Base-by-base conservation (phyloP, 2,329 filamentous ascomycete species). In the Huntiella moniliformis region DNA sequence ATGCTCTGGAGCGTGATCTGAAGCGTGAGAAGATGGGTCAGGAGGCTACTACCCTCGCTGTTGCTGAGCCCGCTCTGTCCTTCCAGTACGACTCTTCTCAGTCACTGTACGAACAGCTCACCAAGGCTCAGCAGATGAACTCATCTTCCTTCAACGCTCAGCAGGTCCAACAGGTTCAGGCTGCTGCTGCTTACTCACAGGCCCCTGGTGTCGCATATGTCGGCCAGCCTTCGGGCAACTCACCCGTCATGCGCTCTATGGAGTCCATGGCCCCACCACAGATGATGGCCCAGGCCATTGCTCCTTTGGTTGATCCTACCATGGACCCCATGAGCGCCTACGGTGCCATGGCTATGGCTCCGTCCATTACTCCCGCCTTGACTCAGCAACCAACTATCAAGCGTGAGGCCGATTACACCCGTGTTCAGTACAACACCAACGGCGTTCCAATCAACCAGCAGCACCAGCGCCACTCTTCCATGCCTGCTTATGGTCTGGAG, bases 11-110 rank as follows among this genome's bases (percentile, higher is more conserved):
- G 71, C 81, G 91, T 53, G 91, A 98, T 60, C 67, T 98, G 59
- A 98, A 98, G 77, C 78, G 91, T 58, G 91, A 98, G 67, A 98
- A 98, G 75, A 96, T 96, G 88, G 81, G 82, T 54, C 91, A 98
- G 65, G 91, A 98, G 66, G 85, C 91, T 48, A 98, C 87, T 44
- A 98, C 91, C 12, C 79, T 94, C 56, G 91, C 91, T 46, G 86
- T 96, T 60, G 93, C 81, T 73, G 91, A 98, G 67, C 91, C 91
- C 33, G 91, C 91, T 44, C 69, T 96, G 56, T 98, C 91, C 1
- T 98, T 98, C 68, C 86, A 98, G 65, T 98, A 95, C 66, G 91
- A 98, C 67, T 95, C 91, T 17, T 96, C 91, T 32, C 91, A 98
- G 66, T 96, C 91, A 54, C 79, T 98, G 51, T 98, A 94, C 61